Evolutionary conservation across 2,329 filamentous ascomycete genomes (phyloP).

Genomic region (Sclerotinia borealis): DNA sequence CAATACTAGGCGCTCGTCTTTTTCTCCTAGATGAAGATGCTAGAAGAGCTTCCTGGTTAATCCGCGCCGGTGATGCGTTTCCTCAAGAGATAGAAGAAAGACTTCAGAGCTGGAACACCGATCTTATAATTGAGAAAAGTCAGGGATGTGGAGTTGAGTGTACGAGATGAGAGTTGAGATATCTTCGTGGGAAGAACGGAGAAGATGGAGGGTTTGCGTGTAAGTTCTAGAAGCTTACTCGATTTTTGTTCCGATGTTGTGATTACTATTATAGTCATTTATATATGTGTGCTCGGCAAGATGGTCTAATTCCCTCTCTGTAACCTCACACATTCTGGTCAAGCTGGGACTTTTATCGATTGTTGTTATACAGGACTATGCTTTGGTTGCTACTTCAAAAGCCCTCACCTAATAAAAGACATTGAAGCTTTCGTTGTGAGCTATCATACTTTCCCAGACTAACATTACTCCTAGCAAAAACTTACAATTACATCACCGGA

Average conservation of each 20-base stretch:
- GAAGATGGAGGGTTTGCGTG: not conserved
- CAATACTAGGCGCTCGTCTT: slow-evolving; percentile 4
- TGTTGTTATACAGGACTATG: too few relatives aligned
- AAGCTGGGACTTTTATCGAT: not conserved
- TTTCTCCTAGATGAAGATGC: not conserved
- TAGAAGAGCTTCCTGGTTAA: not conserved
- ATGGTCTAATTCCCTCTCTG: not conserved
- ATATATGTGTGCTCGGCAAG: not conserved
- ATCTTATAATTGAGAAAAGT: not conserved
- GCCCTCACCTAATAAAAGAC: too few relatives aligned
- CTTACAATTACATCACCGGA: not conserved
- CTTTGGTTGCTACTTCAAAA: too few relatives aligned
- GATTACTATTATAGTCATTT: not conserved
- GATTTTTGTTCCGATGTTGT: not conserved
- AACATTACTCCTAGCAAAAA: not conserved
- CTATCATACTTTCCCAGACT: not conserved
- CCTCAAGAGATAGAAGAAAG: not conserved
- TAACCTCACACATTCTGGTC: not conserved
- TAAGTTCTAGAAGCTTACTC: not conserved
- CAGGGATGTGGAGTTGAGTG: not conserved
- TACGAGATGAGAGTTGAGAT: not conserved
- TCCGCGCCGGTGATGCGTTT: not conserved
- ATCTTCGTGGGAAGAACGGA: not conserved
- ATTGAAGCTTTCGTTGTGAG: too few relatives aligned
- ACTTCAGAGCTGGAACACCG: not conserved